A percentile compares a stretch with the other conserved stretches of the same genome.
These are phyloP conservation scores for Zoysia pacifica DNA, from an alignment of 176 grass and related monocot genomes.

Conservation along the genomic window DNA sequence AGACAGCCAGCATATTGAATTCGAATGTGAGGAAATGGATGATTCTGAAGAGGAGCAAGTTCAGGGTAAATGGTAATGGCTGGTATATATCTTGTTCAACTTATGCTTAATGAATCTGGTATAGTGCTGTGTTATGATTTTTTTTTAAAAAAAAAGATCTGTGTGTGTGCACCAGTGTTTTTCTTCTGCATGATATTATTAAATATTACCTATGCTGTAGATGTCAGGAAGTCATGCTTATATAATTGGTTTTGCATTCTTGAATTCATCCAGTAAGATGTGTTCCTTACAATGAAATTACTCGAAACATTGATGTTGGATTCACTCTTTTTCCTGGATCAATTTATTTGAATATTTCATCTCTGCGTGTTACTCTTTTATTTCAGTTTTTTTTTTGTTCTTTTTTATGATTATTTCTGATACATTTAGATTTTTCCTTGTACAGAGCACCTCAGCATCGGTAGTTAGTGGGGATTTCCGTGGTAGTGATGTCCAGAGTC, in stretches of 20 bases:
- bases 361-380: slow-evolving; percentile 18
- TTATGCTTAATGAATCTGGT: slow-evolving; percentile 24
- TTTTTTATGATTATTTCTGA: slow-evolving; percentile 17
- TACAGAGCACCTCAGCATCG: slow-evolving; percentile 42
- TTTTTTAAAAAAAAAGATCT: background rate
- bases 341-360: slow-evolving; percentile 25
- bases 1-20: slow-evolving; percentile 72
- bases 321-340: background rate
- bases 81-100: background rate
- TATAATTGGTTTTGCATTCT: slow-evolving; percentile 25
- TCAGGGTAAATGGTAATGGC: slow-evolving; percentile 46
- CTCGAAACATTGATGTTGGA: background rate
- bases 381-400: slow-evolving; percentile 13
- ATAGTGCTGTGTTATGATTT: slow-evolving; percentile 14
- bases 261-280: slow-evolving; percentile 5
- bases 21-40: slow-evolving; percentile 84
- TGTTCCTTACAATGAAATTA: slow-evolving; percentile 9
- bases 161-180: background rate
- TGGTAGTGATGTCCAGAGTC: slow-evolving; percentile 34
- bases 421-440: slow-evolving; percentile 26
- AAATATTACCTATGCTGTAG: slow-evolving; percentile 13
- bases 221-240: background rate
- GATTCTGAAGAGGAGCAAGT: slow-evolving; percentile 88
- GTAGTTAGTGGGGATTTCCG: slow-evolving; percentile 22
- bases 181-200: background rate